Conservation (phyloP, 2,329 filamentous ascomycete genomes). For the Diaporthe longicolla region DNA sequence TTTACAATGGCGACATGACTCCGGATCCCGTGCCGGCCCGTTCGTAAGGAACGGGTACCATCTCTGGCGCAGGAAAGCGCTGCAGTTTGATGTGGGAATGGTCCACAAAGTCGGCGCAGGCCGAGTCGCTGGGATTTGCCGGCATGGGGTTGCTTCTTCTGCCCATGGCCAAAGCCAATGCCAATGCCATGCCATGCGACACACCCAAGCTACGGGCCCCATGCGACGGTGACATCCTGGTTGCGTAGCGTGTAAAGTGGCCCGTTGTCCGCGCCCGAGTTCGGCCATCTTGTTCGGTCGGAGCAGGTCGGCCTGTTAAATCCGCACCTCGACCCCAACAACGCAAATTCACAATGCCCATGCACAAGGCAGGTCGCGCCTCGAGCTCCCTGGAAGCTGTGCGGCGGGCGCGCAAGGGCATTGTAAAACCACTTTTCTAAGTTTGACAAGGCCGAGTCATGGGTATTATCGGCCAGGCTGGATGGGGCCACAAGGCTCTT, state of each 20-base stretch:
- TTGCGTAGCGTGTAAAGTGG: neutral
- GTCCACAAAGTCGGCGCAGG: neutral
- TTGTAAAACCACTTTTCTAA: constrained; percentile 29
- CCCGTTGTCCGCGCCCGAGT: constrained; percentile 1
- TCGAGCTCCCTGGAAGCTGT: neutral
- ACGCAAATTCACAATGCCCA: neutral
- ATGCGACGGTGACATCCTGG: neutral
- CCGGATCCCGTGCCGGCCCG: constrained; percentile 30
- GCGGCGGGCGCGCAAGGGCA: constrained; percentile 14
- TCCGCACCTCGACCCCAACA: neutral
- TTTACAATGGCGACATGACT: neutral
- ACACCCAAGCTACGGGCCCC: constrained; percentile 5
- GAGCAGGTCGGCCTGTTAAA: constrained; percentile 2
- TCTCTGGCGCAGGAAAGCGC: neutral
- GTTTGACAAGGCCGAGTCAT: constrained; percentile 34
- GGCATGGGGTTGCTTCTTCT: neutral
- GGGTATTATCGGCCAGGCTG: constrained; percentile 11
- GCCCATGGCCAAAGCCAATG: neutral
- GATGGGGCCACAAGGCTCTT: neutral
- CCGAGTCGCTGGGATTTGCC: constrained; percentile 9
- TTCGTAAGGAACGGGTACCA: neutral
- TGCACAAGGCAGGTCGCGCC: neutral
- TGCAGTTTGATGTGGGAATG: neutral
- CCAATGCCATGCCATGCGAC: constrained; percentile 4
- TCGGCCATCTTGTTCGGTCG: neutral